Base-by-base conservation (phyloP, 371 early-diverging fungal genomes). In the Parasitella parasitica region DNA sequence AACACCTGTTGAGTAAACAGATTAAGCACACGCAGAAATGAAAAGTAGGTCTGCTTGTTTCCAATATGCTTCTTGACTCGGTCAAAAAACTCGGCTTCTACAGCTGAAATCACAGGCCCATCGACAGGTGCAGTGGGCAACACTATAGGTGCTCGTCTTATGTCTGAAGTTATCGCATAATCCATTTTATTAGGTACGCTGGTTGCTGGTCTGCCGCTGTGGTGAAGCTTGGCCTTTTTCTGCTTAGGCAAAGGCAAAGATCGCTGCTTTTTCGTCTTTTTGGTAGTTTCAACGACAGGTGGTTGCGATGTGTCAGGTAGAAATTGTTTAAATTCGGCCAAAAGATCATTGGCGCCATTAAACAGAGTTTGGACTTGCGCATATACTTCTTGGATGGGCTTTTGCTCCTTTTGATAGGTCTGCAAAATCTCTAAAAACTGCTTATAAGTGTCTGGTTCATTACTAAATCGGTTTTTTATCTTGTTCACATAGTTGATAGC, bases 401-500 rank as follows among this genome's bases (percentile, higher is more conserved):
- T 91, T 63, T 86, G 85, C 57, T 97, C 95, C 66, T 90, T 89
- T 67, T 95, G 95, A 68, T 96, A 97, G 1, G 91, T 91, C 71
- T 94, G 94, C 53, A 98, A 67, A 18, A 97, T 94, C 63, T 96
- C 97, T 54, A 98, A 65, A 66, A 98, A 97, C 66, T 91, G 89
- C 66, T 92, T 92, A 76, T 98, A 97, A 5, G 86, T 90, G 22
- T 96, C 97, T 3, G 67, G 62, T 57, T 95, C 91, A 28, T 82
- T 80, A 2, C 87, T 66, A 69, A 94, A 97, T 4, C 94, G 89
- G 60, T 89, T 94, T 87, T 97, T 97, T 70, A 97, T 95, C 77
- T 97, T 97, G 80, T 96, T 95, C 18, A 98, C 96, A 73, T 94
- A 98, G 70, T 89, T 94, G 49, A 97, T 97, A 3, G 97, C 98